Conservation (phyloP, 768 basidiomycete genomes). For the Gloeopeniophorella convolvens region DNA sequence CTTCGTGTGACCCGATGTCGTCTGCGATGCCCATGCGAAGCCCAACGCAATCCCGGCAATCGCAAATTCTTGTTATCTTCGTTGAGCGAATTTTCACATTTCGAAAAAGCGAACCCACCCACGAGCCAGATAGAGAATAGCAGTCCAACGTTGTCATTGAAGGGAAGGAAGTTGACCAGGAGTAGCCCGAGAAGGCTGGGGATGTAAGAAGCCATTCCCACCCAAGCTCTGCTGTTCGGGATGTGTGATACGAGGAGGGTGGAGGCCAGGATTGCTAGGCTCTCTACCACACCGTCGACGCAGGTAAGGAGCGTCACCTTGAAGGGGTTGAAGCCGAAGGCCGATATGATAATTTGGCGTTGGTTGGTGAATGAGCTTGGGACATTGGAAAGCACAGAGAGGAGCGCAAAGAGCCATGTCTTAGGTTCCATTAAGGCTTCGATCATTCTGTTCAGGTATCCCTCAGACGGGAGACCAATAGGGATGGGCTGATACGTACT, state of each 20-base stretch:
- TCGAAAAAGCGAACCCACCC: constrained; percentile 29
- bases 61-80: constrained; percentile 37
- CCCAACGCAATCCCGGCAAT: constrained; percentile 55
- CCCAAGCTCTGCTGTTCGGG: constrained; percentile 55
- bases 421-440: constrained; percentile 65
- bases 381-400: constrained; percentile 52
- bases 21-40: constrained; percentile 56
- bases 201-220: constrained; percentile 50
- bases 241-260: constrained; percentile 51
- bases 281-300: constrained; percentile 59
- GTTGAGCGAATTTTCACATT: neutral
- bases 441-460: constrained; percentile 42
- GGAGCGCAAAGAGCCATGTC: constrained; percentile 72
- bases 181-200: constrained; percentile 60
- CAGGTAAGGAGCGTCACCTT: constrained; percentile 67
- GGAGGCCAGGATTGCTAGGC: constrained; percentile 63
- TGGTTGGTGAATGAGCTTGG: constrained; percentile 68
- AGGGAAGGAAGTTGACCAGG: constrained; percentile 58
- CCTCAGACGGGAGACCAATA: neutral
- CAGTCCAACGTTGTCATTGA: constrained; percentile 58
- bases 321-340: constrained; percentile 56
- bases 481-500: constrained; percentile 55
- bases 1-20: constrained; percentile 71
- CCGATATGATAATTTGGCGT: constrained; percentile 53
- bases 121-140: constrained; percentile 51